Percentiles rank a stretch among this genome's conserved stretches.
phyloP scores from a whole-genome alignment of 2,329 filamentous ascomycete genomes.

The Penicillium sp. region DNA sequence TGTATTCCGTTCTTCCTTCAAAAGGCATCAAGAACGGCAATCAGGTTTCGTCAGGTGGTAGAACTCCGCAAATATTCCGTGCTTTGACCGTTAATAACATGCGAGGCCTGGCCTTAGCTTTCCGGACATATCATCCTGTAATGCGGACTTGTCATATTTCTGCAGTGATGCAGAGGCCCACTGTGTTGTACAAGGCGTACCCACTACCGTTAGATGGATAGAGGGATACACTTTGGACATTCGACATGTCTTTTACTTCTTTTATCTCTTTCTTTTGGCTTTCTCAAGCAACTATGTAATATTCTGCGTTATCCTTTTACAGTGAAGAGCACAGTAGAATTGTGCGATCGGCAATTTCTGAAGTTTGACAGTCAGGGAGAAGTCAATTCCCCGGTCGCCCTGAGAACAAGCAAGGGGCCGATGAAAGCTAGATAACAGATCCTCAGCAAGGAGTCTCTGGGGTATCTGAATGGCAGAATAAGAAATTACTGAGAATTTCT shows the following conservation, averaged over 20 bases:
- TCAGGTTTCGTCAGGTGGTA: not conserved
- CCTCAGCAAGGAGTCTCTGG: not conserved
- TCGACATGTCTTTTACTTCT: not conserved
- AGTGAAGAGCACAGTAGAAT: not conserved
- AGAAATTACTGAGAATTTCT: not conserved
- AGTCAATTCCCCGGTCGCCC: not conserved
- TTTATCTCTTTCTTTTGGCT: too few species aligned
- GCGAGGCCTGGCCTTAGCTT: not conserved
- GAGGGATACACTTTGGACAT: not conserved
- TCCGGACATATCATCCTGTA: constrained; percentile 8
- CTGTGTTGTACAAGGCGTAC: not conserved
- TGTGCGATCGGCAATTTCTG: not conserved
- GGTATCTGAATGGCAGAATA: not conserved
- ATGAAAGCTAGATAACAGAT: not conserved
- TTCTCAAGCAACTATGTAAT: too few species aligned
- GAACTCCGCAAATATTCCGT: not conserved
- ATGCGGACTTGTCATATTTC: constrained; percentile 2
- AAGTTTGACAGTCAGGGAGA: constrained; percentile 3
- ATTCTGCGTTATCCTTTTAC: too few species aligned
- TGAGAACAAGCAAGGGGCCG: not conserved
- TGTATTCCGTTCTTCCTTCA: not conserved
- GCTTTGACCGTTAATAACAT: constrained; percentile 7
- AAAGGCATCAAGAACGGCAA: constrained; percentile 4
- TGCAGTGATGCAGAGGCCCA: not conserved
- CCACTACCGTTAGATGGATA: not conserved